These are phyloP conservation scores for Tylopilus sp. DNA, from an alignment of 768 basidiomycete genomes.

Conservation along the genomic window DNA sequence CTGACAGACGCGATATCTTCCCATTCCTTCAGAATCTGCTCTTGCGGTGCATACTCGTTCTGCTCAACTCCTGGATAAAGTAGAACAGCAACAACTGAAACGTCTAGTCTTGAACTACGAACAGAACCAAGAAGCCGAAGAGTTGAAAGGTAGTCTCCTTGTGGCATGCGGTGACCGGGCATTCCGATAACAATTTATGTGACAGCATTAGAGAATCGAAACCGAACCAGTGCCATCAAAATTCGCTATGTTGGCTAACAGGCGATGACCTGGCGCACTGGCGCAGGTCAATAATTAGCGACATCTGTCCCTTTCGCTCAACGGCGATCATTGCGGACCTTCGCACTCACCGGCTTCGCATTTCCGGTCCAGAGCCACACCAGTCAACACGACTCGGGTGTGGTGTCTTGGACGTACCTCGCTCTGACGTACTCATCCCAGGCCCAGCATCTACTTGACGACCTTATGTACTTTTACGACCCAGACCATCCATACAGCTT, in stretches of 20 bases:
- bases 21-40: conserved; percentile 83
- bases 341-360: conserved; percentile 4
- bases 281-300: conserved; percentile 14
- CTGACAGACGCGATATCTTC: conserved; percentile 74
- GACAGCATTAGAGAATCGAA: conserved; percentile 66
- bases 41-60: conserved; percentile 88
- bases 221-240: conserved; percentile 65
- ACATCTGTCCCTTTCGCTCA: conserved; percentile 20
- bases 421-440: conserved; percentile 7
- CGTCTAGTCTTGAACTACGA: conserved; percentile 90
- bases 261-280: conserved; percentile 10
- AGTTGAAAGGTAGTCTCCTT: conserved; percentile 57
- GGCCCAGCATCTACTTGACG: conserved; percentile 20
- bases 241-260: conserved; percentile 70
- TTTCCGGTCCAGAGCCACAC: conserved; percentile 18
- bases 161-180: not conserved
- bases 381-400: conserved; percentile 11
- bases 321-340: conserved; percentile 19
- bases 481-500: conserved; percentile 6
- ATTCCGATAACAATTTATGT: not conserved
- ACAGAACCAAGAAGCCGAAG: conserved; percentile 84
- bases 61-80: conserved; percentile 90
- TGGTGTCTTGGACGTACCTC: conserved; percentile 15
- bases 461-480: conserved; percentile 28
- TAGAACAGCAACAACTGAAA: conserved; percentile 96